Base-by-base conservation (phyloP, 2,329 filamentous ascomycete genomes). In the Chrysoporthe austroafricana region DNA sequence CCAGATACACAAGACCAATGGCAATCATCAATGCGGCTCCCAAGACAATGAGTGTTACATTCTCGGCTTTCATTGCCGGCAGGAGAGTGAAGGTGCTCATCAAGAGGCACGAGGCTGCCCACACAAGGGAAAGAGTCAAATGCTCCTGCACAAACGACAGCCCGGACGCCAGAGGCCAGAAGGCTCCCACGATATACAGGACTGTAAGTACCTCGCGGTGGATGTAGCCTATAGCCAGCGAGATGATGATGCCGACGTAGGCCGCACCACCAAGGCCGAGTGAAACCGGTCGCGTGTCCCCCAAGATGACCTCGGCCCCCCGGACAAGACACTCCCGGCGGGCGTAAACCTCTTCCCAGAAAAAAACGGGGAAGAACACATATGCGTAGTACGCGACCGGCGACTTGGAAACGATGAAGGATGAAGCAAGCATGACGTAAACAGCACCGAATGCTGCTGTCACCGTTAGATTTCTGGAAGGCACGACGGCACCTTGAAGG, bases 321-420 rank as follows among this genome's bases (percentile, higher is more conserved):
- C 89, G 85, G 6, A 80, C 74, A 14, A 97, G 78, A 54, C 92
- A 92, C 58, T 85, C 83, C 66, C 94, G 86, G 39, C 91, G 88
- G 3, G 92, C 92, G 78, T 91, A 95, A 0, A 97, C 92, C 75
- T 97, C 94, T 78, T 97, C 95, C 96, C 96, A 99, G 81, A 99
- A 98, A 67, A 93, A 86, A 2, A 97, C 89, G 0, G 96, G 96
- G 78, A 99, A 99, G 73, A 96, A 87, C 0, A 91, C 92, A 77
- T 99, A 99, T 1, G 88, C 87, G 75, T 98, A 99, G 78, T 99
- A 99, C 2, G 92, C 91, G 67, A 84, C 77, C 0, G 95, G 91
- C 1, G 94, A 97, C 57, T 88, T 86, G 58, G 96, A 95, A 67
- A 93, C 83, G 68, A 91, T 82, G 66, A 99, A 91, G 0, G 93